Conservation (phyloP, 352 stramenopile species). For the Thalassiosira exigua region DNA sequence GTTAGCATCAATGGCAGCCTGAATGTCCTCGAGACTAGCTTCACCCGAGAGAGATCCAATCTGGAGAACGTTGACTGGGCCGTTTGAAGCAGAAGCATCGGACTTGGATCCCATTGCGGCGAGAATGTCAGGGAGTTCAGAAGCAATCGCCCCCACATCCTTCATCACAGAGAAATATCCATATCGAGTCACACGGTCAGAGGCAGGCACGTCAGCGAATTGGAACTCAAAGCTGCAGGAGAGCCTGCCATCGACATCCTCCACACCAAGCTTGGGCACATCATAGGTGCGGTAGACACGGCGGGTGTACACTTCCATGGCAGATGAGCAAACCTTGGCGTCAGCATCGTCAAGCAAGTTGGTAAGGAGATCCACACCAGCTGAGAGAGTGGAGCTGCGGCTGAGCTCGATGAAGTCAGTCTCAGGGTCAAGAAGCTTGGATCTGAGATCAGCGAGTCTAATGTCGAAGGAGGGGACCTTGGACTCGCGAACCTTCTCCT, state of each 20-base stretch:
- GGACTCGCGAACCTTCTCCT: slow-evolving; percentile 75
- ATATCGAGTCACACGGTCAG: slow-evolving; percentile 69
- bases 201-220: slow-evolving; percentile 81
- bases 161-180: slow-evolving; percentile 79
- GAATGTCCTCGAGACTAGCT: slow-evolving; percentile 57
- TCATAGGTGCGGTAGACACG: slow-evolving; percentile 90
- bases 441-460: slow-evolving; percentile 70
- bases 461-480: slow-evolving; percentile 81
- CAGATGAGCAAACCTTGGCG: slow-evolving; percentile 71
- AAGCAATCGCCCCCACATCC: slow-evolving; percentile 61
- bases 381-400: slow-evolving; percentile 78
- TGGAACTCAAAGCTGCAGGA: slow-evolving; percentile 85
- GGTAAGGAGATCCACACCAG: slow-evolving; percentile 87
- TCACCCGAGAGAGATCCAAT: slow-evolving; percentile 68
- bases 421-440: slow-evolving; percentile 64
- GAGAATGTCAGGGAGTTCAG: slow-evolving; percentile 76
- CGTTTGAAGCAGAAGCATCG: slow-evolving; percentile 45
- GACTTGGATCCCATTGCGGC: slow-evolving; percentile 66
- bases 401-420: slow-evolving; percentile 75
- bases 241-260: slow-evolving; percentile 68
- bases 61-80: slow-evolving; percentile 87
- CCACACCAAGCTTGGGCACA: slow-evolving; percentile 78
- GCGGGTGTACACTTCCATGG: slow-evolving; percentile 89
- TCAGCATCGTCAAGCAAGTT: slow-evolving; percentile 85
- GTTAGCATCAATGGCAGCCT: slow-evolving; percentile 61